Conservation (phyloP, 2,329 filamentous ascomycete genomes). For the Fusarium haematococcum region DNA sequence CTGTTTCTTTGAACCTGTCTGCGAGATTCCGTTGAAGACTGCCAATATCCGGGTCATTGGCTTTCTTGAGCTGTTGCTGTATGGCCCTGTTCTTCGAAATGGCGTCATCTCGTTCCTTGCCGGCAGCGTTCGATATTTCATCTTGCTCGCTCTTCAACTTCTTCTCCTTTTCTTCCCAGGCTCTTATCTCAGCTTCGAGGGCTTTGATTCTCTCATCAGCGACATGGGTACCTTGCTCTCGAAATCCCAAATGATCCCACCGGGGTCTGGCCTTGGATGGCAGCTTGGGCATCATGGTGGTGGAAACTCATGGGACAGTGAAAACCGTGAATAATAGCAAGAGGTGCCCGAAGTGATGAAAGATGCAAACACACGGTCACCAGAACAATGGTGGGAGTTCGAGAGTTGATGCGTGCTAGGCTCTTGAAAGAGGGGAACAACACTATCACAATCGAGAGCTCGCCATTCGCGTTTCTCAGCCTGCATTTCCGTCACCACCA, state of each 20-base stretch:
- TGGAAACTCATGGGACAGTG: not conserved
- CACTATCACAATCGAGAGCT: not conserved
- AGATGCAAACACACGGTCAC: not conserved
- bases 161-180: not conserved
- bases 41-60: not conserved
- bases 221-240: not conserved
- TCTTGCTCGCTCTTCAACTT: not conserved
- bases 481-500: not conserved
- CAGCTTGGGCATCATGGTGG: not conserved
- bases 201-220: not conserved
- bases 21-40: not conserved
- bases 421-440: not conserved
- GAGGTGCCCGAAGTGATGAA: too few species aligned
- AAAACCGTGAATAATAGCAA: not conserved
- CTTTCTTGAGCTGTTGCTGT: not conserved
- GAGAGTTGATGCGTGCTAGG: not conserved
- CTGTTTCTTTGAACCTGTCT: not conserved
- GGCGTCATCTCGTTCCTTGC: not conserved
- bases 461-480: not conserved
- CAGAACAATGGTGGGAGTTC: not conserved
- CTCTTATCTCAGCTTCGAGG: not conserved
- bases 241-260: not conserved
- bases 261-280: not conserved
- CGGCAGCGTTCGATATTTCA: not conserved
- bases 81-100: not conserved